Conservation (phyloP, 2,329 filamentous ascomycete genomes). For the Calonectria hawksworthii region DNA sequence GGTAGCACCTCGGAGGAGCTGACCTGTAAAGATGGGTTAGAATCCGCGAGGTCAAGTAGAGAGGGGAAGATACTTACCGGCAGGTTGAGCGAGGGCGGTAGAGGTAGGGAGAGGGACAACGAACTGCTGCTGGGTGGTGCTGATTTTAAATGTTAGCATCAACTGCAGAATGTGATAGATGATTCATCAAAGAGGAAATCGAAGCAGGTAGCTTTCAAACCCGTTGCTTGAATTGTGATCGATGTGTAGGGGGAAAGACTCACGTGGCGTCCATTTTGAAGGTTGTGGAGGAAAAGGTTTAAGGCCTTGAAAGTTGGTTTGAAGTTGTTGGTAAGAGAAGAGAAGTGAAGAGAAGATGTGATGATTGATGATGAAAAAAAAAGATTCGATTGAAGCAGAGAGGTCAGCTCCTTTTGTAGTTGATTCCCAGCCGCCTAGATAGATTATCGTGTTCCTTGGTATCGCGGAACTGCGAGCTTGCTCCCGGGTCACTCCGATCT, state of each 20-base stretch:
- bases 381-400: neutral
- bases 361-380: neutral
- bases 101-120: constrained; percentile 6
- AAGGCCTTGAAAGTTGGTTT: neutral
- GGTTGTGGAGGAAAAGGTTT: neutral
- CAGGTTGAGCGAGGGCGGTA: constrained; percentile 1
- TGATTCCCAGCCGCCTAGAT: neutral
- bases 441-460: neutral
- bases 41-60: neutral
- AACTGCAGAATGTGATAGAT: neutral
- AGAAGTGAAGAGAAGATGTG: constrained; percentile 1
- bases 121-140: constrained; percentile 7
- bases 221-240: neutral
- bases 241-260: neutral
- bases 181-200: neutral
- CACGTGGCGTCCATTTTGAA: constrained; percentile 14
- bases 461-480: neutral
- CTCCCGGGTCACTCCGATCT: neutral
- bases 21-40: neutral
- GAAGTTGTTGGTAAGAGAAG: neutral
- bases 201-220: neutral
- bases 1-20: neutral
- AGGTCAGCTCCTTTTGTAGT: neutral
- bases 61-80: neutral
- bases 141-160: neutral